phyloP scores from a whole-genome alignment of 208 protist species.

The Leishmania amazonensis region DNA sequence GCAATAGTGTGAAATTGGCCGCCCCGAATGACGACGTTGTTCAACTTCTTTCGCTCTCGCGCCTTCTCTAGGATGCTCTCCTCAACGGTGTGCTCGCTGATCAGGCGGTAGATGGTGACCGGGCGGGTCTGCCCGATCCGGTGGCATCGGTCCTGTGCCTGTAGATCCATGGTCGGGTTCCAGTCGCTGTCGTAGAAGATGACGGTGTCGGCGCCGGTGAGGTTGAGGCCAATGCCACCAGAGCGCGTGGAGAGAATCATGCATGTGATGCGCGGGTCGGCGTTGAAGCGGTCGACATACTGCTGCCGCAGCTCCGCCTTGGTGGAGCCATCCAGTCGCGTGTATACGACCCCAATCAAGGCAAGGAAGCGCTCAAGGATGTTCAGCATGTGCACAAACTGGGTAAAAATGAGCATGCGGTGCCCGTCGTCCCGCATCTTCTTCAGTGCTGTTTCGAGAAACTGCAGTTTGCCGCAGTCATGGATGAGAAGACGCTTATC shows the following conservation, averaged over 20 bases:
- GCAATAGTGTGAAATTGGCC: conserved; percentile 92
- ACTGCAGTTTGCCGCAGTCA: conserved; percentile 97
- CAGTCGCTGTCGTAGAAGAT: conserved; percentile 99
- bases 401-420: conserved; percentile 98
- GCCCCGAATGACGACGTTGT: conserved; percentile 95
- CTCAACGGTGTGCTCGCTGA: conserved; percentile 96
- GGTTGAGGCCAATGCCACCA: conserved; percentile 98
- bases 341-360: conserved; percentile 90
- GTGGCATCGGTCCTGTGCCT: conserved; percentile 98
- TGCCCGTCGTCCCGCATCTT: conserved; percentile 85
- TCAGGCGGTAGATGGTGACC: conserved; percentile 97
- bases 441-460: conserved; percentile 82
- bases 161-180: conserved; percentile 99
- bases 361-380: conserved; percentile 97
- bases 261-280: conserved; percentile 92
- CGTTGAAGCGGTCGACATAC: conserved; percentile 95
- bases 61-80: conserved; percentile 97
- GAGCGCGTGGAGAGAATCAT: conserved; percentile 98
- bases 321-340: conserved; percentile 96
- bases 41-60: conserved; percentile 93
- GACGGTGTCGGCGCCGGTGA: conserved; percentile 99
- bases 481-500: conserved; percentile 96
- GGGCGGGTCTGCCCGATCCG: conserved; percentile 97
- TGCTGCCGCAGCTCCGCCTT: conserved; percentile 88
- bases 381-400: conserved; percentile 98